Evolutionary conservation across 768 basidiomycete genomes (phyloP).

Genomic region (Mycena alexandri): DNA sequence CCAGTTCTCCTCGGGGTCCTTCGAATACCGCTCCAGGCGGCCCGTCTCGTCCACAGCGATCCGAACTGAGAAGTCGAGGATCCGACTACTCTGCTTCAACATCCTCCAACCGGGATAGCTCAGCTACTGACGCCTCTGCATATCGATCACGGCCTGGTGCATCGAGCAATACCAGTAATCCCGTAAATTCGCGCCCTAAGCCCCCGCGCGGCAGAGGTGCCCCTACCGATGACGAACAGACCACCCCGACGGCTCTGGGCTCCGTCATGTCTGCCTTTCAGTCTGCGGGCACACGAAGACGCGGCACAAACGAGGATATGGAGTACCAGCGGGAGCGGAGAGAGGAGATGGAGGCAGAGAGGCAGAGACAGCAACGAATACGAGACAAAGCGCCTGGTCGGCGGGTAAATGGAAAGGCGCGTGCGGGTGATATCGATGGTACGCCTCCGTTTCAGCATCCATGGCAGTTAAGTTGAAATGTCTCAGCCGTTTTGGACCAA

Average conservation of each 20-base stretch:
- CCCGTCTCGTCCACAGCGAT: slow-evolving; percentile 76
- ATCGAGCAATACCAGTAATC: slow-evolving; percentile 37
- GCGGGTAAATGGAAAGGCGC: slow-evolving; percentile 63
- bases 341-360: slow-evolving; percentile 74
- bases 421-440: slow-evolving; percentile 90
- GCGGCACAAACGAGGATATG: slow-evolving; percentile 63
- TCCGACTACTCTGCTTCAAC: slow-evolving; percentile 69
- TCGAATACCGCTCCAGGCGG: slow-evolving; percentile 60
- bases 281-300: slow-evolving; percentile 70
- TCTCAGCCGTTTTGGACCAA: slow-evolving; percentile 84
- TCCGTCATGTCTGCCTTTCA: slow-evolving; percentile 80
- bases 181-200: slow-evolving; percentile 37
- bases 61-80: slow-evolving; percentile 69
- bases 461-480: not conserved
- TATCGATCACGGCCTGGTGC: slow-evolving; percentile 48
- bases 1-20: slow-evolving; percentile 53
- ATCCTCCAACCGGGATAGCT: slow-evolving; percentile 63
- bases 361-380: slow-evolving; percentile 75
- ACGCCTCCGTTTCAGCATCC: slow-evolving; percentile 19
- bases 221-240: slow-evolving; percentile 49
- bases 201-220: slow-evolving; percentile 52
- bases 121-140: slow-evolving; percentile 59
- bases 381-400: slow-evolving; percentile 75
- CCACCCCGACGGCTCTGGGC: slow-evolving; percentile 62
- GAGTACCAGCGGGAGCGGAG: slow-evolving; percentile 71